Conservation (phyloP, 345 rosid genomes). For the Syzygium aqueum region DNA sequence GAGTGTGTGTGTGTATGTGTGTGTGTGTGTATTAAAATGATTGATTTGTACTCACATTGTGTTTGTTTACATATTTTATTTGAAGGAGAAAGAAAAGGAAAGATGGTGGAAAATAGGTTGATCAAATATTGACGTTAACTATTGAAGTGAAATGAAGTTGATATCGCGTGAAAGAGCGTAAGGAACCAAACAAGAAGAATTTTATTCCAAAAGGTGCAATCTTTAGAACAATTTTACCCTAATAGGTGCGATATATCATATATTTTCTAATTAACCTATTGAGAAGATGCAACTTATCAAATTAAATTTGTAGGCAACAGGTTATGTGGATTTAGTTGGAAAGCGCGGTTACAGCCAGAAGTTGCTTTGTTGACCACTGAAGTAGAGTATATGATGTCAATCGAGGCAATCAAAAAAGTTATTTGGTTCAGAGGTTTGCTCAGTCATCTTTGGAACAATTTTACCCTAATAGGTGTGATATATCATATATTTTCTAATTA, state of each 20-base stretch:
- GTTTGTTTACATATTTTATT: background rate
- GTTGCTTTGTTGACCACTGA: background rate
- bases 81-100: background rate
- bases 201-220: background rate
- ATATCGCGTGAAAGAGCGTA: background rate
- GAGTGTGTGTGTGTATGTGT: too few species aligned
- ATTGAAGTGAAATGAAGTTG: background rate
- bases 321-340: background rate
- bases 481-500: background rate
- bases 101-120: background rate
- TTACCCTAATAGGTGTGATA: background rate
- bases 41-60: too few species aligned
- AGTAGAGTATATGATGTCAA: background rate
- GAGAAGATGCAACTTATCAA: background rate
- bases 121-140: background rate
- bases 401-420: too few species aligned
- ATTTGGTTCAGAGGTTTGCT: too few species aligned
- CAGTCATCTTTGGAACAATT: background rate
- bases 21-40: too few species aligned
- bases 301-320: background rate
- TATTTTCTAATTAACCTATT: background rate
- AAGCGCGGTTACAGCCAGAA: background rate
- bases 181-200: background rate
- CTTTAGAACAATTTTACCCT: background rate
- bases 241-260: background rate